Percentiles rank a stretch among this genome's conserved stretches.
These are phyloP conservation scores for Penicillium macrosclerotiorum DNA, from an alignment of 495 filamentous ascomycete genomes.

Conservation along the genomic window DNA sequence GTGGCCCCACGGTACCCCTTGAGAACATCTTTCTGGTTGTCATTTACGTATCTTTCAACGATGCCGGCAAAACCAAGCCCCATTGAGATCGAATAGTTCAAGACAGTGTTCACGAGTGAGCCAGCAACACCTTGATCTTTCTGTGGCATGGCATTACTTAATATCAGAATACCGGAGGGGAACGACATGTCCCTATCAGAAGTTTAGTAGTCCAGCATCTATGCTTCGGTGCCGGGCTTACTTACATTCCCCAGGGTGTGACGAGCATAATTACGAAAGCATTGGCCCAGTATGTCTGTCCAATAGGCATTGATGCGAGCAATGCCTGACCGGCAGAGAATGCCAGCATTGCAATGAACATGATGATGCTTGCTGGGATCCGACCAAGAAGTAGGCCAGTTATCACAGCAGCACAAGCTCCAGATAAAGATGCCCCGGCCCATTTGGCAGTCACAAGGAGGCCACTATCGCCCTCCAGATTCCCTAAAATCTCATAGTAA, in stretches of 20 bases:
- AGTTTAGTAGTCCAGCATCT: conserved; percentile 8
- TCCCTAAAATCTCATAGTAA: conserved; percentile 37
- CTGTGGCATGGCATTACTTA: conserved; percentile 32
- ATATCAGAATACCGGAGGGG: conserved; percentile 34
- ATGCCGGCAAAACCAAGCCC: conserved; percentile 66
- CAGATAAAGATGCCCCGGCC: conserved; percentile 35
- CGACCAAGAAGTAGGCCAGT: conserved; percentile 43
- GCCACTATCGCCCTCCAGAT: conserved; percentile 33
- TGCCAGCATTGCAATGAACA: conserved; percentile 44
- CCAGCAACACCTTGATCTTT: conserved; percentile 52
- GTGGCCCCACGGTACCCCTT: conserved; percentile 37
- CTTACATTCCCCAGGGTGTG: conserved; percentile 56
- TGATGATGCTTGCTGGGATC: conserved; percentile 42
- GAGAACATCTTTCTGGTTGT: conserved; percentile 33
- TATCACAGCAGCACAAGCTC: conserved; percentile 36
- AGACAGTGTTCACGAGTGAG: conserved; percentile 60
- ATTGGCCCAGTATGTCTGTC: conserved; percentile 45
- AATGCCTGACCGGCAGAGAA: conserved; percentile 42
- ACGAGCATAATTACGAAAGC: conserved; percentile 47
- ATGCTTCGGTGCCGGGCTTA: conserved; percentile 28
- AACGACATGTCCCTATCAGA: conserved; percentile 36
- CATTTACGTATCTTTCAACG: conserved; percentile 53
- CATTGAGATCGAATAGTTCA: conserved; percentile 67
- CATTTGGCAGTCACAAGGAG: conserved; percentile 39
- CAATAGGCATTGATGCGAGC: conserved; percentile 32